Evolutionary conservation across 805 yeast genomes (phyloP).

Genomic region (Metschnikowia borealis): DNA sequence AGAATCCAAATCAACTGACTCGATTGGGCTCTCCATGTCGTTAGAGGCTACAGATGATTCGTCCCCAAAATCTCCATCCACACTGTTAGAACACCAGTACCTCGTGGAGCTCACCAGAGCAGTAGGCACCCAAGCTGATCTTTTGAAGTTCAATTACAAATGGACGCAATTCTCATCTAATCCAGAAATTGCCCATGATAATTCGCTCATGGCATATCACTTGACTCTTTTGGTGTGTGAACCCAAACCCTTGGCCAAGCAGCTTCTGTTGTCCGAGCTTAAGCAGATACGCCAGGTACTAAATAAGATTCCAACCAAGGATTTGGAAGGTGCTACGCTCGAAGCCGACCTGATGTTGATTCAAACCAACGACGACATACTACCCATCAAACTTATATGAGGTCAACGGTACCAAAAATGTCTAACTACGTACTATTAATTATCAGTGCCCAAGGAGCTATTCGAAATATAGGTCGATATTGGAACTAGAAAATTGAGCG

Average conservation of each 20-base stretch:
- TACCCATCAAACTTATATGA: not conserved
- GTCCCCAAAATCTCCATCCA: not conserved
- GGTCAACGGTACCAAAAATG: not conserved
- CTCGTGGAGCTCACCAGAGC: constrained; percentile 10
- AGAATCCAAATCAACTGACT: not conserved
- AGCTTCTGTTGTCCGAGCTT: constrained; percentile 5
- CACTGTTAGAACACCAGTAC: constrained; percentile 6
- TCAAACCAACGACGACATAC: not conserved
- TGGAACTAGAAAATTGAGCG: too few relatives aligned
- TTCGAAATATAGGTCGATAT: too few relatives aligned
- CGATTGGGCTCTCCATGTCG: not conserved
- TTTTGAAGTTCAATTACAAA: constrained; percentile 4
- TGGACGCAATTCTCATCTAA: constrained; percentile 11
- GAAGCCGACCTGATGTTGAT: constrained; percentile 7
- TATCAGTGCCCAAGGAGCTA: too few relatives aligned
- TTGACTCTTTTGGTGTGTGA: constrained; percentile 15
- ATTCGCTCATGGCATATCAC: constrained; percentile 10
- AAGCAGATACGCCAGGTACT: not conserved
- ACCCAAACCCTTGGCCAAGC: constrained; percentile 6
- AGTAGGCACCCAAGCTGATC: constrained; percentile 10
- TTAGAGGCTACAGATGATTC: not conserved
- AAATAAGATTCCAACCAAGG: not conserved
- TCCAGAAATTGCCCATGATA: not conserved
- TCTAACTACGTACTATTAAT: too few relatives aligned
- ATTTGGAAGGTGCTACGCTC: not conserved